Base-by-base conservation (phyloP, 192 early-diverging fungal genomes). In the Coemansia sp. region DNA sequence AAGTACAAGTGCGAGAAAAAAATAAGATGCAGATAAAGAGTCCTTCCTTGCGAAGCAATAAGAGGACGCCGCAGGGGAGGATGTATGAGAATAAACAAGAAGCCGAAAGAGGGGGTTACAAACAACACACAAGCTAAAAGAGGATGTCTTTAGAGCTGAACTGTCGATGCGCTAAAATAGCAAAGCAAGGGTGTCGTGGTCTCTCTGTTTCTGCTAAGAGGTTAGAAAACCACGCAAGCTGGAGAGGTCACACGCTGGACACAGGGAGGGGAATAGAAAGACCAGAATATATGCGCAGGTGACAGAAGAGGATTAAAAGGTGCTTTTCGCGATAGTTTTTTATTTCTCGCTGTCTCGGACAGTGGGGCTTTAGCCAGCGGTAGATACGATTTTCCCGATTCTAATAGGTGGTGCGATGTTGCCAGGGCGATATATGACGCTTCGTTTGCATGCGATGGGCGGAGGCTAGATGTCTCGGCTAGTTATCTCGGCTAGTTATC, bases 1-100 rank as follows among this genome's bases (percentile, higher is more conserved):
- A 60, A 54, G 42, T 61, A 56, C 63, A 60, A 46, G 63, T 65
- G n/a, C n/a, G n/a, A n/a, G n/a, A 42, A 57, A 65, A 56, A 54
- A 32, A 60, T 36, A 53, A 67, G 66, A 59, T 67, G 66, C 66
- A 67, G 48, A 61, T 43, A 34, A 41, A 15, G 33, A 40, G 45
- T 15, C 38, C 49, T 67, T 23, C 48, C 48, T 43, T 50, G 48
- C 48, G 59, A 25, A 43, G 13, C n/a, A 59, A 63, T 34, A 32
- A 65, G 35, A 64, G 64, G 53, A 57, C n/a, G n/a, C n/a, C n/a
- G n/a, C n/a, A 50, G 54, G n/a, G 41, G 36, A 40, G 54, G 34
- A 56, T 9, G 10, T 13, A 14, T 34, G 15, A 8, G 36, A 70
- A 64, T 57, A 64, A 32, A 59, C 42, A 53, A 49, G 50, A 59